phyloP scores from a whole-genome alignment of 2,329 filamentous ascomycete genomes.

The Xylariaceae sp. region DNA sequence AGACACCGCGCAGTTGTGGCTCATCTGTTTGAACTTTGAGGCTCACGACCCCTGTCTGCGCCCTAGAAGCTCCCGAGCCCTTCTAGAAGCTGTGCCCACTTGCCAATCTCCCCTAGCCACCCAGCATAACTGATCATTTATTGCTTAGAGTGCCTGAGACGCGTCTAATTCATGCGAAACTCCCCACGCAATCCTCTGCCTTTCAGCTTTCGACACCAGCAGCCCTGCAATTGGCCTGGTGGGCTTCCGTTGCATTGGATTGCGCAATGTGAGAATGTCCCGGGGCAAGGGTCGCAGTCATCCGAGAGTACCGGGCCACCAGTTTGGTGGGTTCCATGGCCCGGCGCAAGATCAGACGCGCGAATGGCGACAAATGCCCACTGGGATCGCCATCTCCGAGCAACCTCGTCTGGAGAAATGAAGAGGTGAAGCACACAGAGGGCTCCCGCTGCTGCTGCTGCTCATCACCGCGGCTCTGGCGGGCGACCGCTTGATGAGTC shows the following conservation, averaged over 20 bases:
- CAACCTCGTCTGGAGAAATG: conserved; percentile 1
- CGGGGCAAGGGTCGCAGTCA: conserved; percentile 18
- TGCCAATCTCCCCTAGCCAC: conserved; percentile 17
- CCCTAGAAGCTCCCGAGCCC: conserved; percentile 14
- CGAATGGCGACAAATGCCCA: background rate
- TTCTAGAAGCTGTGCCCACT: conserved; percentile 19
- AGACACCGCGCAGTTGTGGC: too few relatives aligned
- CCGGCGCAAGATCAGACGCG: conserved; percentile 7
- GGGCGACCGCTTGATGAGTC: conserved; percentile 3
- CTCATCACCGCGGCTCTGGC: too few relatives aligned
- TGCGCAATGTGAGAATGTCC: conserved; percentile 33
- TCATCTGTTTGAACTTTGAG: conserved; percentile 14
- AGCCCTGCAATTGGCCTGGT: conserved; percentile 20
- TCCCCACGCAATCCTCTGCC: conserved; percentile 26
- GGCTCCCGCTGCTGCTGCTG: too few relatives aligned
- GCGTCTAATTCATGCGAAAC: conserved; percentile 43
- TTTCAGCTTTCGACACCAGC: conserved; percentile 18
- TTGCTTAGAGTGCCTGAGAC: conserved; percentile 44
- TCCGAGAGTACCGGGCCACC: conserved; percentile 11
- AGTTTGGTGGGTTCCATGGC: conserved; percentile 4
- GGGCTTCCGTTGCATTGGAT: conserved; percentile 34
- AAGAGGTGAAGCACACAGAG: background rate
- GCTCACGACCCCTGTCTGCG: conserved; percentile 11
- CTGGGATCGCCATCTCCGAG: conserved; percentile 18
- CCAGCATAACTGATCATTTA: conserved; percentile 46